Conservation (phyloP, 169 alveolate genomes). For the Eimeria falciformis region DNA sequence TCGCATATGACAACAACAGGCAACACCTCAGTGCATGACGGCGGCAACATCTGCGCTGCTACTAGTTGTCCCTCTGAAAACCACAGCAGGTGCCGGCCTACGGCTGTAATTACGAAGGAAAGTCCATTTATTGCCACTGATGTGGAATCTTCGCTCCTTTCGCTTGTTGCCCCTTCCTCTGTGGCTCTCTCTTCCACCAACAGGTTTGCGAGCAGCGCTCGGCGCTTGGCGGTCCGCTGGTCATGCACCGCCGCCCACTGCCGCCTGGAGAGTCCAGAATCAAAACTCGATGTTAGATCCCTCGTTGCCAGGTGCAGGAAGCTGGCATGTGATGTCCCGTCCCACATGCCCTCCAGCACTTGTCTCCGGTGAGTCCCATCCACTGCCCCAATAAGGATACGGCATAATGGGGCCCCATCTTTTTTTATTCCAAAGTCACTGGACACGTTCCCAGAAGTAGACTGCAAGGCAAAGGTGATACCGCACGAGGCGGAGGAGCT, state of each 20-base stretch:
- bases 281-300: background rate
- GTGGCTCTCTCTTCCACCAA: conserved; percentile 5
- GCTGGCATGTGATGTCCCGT: conserved; percentile 38
- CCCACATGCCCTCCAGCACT: conserved; percentile 58
- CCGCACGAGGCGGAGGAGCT: conserved; percentile 57
- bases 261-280: conserved; percentile 5
- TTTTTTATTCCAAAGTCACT: background rate
- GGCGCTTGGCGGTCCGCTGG: background rate
- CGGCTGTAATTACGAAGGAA: conserved; percentile 19
- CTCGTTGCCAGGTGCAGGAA: conserved; percentile 60
- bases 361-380: conserved; percentile 21
- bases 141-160: background rate
- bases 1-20: conserved; percentile 58
- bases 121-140: background rate
- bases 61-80: conserved; percentile 15
- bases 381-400: conserved; percentile 67
- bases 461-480: conserved; percentile 25
- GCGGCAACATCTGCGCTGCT: conserved; percentile 72
- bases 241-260: background rate
- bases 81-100: conserved; percentile 74
- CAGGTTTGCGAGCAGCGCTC: background rate
- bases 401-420: conserved; percentile 26
- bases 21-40: conserved; percentile 60
- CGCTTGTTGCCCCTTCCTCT: background rate
- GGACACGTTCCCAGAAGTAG: conserved; percentile 3